A percentile compares a stretch with the other conserved stretches of the same genome.
These are phyloP conservation scores for Chrysanthemum makinoi DNA, from an alignment of 129 eudicot species.

Conservation along the genomic window DNA sequence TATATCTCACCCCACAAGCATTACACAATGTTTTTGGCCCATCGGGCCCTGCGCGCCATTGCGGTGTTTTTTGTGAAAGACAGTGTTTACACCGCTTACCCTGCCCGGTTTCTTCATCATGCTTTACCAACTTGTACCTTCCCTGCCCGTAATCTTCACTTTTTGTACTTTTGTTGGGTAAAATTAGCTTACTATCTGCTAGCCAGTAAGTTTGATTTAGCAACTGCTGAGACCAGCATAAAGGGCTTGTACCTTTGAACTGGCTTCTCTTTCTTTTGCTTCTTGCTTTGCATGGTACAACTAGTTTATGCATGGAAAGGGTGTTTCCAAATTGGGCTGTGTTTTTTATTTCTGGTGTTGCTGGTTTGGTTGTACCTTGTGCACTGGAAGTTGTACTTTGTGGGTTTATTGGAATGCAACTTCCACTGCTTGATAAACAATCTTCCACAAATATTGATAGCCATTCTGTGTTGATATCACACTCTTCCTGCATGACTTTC, in stretches of 20 bases:
- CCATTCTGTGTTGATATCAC: slow-evolving; percentile 49
- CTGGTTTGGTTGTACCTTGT: slow-evolving; percentile 9
- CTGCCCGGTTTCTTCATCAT: slow-evolving; percentile 17
- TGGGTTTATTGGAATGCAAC: slow-evolving; percentile 24
- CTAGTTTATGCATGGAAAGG: slow-evolving; percentile 18
- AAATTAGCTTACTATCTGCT: slow-evolving; percentile 48
- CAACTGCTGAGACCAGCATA: slow-evolving; percentile 30
- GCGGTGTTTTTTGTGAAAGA: slow-evolving; percentile 47
- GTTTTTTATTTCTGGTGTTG: background rate
- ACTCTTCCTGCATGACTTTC: slow-evolving; percentile 36
- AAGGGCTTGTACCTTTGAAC: slow-evolving; percentile 23
- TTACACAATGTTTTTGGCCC: slow-evolving; percentile 64
- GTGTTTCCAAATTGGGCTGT: slow-evolving; percentile 6
- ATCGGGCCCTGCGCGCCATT: slow-evolving; percentile 53
- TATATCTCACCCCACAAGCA: slow-evolving; percentile 70
- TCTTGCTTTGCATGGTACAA: slow-evolving; percentile 43
- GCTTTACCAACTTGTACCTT: slow-evolving; percentile 26
- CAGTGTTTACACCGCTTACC: slow-evolving; percentile 53
- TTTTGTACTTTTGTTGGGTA: slow-evolving; percentile 30
- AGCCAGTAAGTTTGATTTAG: slow-evolving; percentile 43
- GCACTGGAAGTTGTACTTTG: slow-evolving; percentile 18
- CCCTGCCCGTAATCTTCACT: slow-evolving; percentile 20
- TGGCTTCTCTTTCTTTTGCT: slow-evolving; percentile 38
- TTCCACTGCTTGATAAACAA: slow-evolving; percentile 41
- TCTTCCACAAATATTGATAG: slow-evolving; percentile 52